Conservation (phyloP, 441 rosid species). For the Erodium trifolium region DNA sequence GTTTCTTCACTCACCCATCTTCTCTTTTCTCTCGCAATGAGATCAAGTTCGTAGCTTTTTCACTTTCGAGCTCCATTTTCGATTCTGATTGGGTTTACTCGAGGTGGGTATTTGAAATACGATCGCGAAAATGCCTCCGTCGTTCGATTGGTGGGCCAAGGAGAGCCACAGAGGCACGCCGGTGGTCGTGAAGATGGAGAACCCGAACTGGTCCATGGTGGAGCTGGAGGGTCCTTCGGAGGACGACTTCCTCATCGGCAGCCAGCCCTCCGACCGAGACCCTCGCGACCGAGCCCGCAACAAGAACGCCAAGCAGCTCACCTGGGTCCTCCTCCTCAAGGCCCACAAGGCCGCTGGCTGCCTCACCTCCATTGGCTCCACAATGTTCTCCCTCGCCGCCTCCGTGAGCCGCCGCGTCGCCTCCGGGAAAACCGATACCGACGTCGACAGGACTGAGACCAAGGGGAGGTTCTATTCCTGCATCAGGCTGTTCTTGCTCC, state of each 20-base stretch:
- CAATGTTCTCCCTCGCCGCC: conserved; percentile 29
- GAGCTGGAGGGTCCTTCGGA: conserved; percentile 71
- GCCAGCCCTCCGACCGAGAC: no score
- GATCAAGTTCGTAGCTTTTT: neutral
- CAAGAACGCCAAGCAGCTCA: conserved; percentile 92
- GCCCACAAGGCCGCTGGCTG: conserved; percentile 96
- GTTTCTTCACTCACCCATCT: neutral
- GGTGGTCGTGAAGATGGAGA: conserved; percentile 89
- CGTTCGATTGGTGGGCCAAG: conserved; percentile 77
- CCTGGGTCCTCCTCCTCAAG: conserved; percentile 87
- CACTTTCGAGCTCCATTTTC: neutral
- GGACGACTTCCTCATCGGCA: conserved; percentile 49
- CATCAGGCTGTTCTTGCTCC: neutral
- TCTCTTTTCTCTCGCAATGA: neutral
- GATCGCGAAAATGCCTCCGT: conserved; percentile 41
- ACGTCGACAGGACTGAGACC: neutral
- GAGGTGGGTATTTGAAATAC: neutral
- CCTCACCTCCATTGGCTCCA: conserved; percentile 60
- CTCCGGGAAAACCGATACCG: neutral
- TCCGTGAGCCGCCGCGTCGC: conserved; percentile 1
- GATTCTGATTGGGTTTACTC: no score
- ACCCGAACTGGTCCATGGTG: conserved; percentile 96
- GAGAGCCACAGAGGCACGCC: conserved; percentile 75
- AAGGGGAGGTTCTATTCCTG: neutral
- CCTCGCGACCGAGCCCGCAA: conserved; percentile 42